phyloP scores from a whole-genome alignment of 371 early-diverging fungal genomes.

The Zychaea mexicana region DNA sequence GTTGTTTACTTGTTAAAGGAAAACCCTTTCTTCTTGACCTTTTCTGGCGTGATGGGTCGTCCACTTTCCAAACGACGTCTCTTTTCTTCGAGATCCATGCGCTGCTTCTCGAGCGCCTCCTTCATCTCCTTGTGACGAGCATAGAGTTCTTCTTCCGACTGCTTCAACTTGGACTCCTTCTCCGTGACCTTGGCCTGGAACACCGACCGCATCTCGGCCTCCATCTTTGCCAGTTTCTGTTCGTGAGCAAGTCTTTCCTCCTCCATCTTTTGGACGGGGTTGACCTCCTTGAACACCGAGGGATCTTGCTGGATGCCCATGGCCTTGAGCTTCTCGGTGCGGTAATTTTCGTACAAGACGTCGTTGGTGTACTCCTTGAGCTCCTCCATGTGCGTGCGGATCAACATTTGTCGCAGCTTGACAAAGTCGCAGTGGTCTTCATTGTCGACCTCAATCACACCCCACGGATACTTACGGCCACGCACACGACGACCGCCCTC shows the following conservation, averaged over 20 bases:
- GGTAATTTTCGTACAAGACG: slow-evolving; percentile 94
- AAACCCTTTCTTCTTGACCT: slow-evolving; percentile 73
- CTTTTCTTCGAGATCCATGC: slow-evolving; percentile 90
- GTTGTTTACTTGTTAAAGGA: slow-evolving; percentile 60
- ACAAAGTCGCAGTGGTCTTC: slow-evolving; percentile 93
- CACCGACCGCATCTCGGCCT: slow-evolving; percentile 95
- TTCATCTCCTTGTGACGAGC: slow-evolving; percentile 96
- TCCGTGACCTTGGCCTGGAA: slow-evolving; percentile 98
- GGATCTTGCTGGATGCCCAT: slow-evolving; percentile 82
- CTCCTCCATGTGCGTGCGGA: slow-evolving; percentile 90
- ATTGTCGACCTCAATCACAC: slow-evolving; percentile 92
- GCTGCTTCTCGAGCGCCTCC: slow-evolving; percentile 92
- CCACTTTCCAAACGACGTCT: slow-evolving; percentile 83
- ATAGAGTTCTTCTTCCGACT: slow-evolving; percentile 93
- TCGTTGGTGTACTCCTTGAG: slow-evolving; percentile 93
- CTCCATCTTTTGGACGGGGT: slow-evolving; percentile 90
- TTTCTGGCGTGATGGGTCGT: slow-evolving; percentile 86
- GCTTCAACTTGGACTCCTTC: slow-evolving; percentile 95
- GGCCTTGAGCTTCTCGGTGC: slow-evolving; percentile 85
- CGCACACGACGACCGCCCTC: slow-evolving; percentile 86
- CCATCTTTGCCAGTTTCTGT: slow-evolving; percentile 95
- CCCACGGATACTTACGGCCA: slow-evolving; percentile 96
- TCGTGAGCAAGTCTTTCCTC: slow-evolving; percentile 91
- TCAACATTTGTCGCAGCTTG: slow-evolving; percentile 89
- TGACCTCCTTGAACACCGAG: slow-evolving; percentile 80